Conservation (phyloP, 192 early-diverging fungal genomes). For the Rhizophagus sp. region DNA sequence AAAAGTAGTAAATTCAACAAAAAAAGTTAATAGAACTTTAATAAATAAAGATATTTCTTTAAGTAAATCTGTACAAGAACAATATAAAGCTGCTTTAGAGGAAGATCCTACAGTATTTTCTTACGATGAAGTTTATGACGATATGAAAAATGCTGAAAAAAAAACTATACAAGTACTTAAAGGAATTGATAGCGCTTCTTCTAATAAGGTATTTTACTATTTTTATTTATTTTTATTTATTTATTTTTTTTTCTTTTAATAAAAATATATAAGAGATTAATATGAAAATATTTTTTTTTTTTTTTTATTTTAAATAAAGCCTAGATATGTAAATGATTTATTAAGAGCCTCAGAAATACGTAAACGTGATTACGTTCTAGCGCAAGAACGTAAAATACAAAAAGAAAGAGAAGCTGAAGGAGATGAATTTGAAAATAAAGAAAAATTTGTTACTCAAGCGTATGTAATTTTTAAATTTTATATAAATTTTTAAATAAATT, state of each 20-base stretch:
- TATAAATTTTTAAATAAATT: neutral
- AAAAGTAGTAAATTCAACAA: neutral
- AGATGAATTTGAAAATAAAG: conserved; percentile 67
- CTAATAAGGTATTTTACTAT: conserved; percentile 41
- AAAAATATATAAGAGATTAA: neutral
- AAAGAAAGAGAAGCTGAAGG: conserved; percentile 68
- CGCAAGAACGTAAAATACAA: conserved; percentile 64
- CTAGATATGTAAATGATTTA: conserved; percentile 64
- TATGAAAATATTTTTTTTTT: neutral
- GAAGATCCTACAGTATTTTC: conserved; percentile 71
- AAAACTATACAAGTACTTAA: conserved; percentile 44
- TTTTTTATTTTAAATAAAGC: conserved; percentile 32
- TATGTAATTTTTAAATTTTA: conserved; percentile 36
- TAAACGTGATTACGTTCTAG: conserved; percentile 66
- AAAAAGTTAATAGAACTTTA: neutral
- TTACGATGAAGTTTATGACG: conserved; percentile 74
- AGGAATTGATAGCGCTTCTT: conserved; percentile 18
- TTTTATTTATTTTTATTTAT: neutral
- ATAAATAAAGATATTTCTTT: neutral
- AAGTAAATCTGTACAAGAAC: conserved; percentile 42
- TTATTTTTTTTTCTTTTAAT: neutral
- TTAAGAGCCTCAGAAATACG: conserved; percentile 60
- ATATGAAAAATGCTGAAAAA: conserved; percentile 56
- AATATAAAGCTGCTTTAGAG: conserved; percentile 56
- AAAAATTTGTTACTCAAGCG: conserved; percentile 72